Conservation (phyloP, 495 filamentous ascomycete species). For the Mytilinidion resinicola region DNA sequence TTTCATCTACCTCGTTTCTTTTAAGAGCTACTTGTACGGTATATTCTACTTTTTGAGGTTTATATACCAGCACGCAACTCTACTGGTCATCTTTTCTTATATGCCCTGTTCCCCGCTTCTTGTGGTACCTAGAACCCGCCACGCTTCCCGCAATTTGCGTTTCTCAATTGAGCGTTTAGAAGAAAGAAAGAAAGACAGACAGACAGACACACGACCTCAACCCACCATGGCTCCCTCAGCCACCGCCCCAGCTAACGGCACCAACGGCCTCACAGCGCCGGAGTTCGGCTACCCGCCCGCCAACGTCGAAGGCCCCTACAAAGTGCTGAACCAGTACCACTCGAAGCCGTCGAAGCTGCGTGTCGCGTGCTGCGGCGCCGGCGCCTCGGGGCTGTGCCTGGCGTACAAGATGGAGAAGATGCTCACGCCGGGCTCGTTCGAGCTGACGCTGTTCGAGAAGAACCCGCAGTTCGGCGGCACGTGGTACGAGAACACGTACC, state of each 20-base stretch:
- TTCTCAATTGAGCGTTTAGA: no score
- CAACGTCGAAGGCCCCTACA: slow-evolving; percentile 28
- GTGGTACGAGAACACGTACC: slow-evolving; percentile 33
- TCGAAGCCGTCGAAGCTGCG: slow-evolving; percentile 29
- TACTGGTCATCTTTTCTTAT: no score
- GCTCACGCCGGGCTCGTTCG: slow-evolving; percentile 28
- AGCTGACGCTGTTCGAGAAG: slow-evolving; percentile 29
- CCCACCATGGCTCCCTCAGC: slow-evolving; percentile 24
- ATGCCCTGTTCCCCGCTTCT: no score
- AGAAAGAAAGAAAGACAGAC: not conserved
- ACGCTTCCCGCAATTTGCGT: no score
- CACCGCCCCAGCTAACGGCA: slow-evolving; percentile 26
- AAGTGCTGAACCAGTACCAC: slow-evolving; percentile 31
- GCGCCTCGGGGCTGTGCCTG: slow-evolving; percentile 30
- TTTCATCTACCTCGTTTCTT: no score
- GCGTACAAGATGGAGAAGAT: slow-evolving; percentile 37
- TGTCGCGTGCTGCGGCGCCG: slow-evolving; percentile 30
- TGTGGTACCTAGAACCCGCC: no score
- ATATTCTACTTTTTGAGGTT: no score
- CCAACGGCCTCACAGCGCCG: slow-evolving; percentile 23
- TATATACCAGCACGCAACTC: no score
- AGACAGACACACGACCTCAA: not conserved
- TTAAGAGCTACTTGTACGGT: no score
- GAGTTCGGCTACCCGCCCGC: slow-evolving; percentile 28
- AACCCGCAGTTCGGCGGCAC: slow-evolving; percentile 29